phyloP scores from a whole-genome alignment of 495 filamentous ascomycete genomes.

The Emericellopsis terricola region DNA sequence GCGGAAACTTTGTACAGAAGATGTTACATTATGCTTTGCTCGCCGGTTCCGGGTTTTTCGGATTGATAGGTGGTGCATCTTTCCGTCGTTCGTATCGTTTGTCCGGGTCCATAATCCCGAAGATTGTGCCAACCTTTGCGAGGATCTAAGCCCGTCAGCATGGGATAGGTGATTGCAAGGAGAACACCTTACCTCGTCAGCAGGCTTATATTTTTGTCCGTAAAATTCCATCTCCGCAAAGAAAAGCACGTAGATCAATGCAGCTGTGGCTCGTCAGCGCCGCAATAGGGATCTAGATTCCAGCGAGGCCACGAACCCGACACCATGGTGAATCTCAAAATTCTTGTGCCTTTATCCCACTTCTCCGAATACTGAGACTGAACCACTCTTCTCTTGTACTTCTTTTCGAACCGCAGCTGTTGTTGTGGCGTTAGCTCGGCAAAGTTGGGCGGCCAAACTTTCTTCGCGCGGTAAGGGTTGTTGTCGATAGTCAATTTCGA shows the following conservation, averaged over 20 bases:
- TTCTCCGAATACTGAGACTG: constrained; percentile 58
- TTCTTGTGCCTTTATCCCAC: constrained; percentile 51
- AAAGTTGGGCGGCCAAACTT: constrained; percentile 88
- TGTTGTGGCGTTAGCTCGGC: constrained; percentile 58
- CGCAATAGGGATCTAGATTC: background rate
- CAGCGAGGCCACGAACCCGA: constrained; percentile 31
- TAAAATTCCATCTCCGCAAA: constrained; percentile 4
- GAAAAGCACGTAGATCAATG: constrained; percentile 2
- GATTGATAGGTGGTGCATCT: constrained; percentile 2
- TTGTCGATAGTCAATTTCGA: constrained; percentile 6
- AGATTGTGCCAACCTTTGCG: constrained; percentile 7
- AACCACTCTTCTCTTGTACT: constrained; percentile 47
- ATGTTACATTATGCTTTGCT: no score
- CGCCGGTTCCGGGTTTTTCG: background rate
- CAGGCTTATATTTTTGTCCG: constrained; percentile 4
- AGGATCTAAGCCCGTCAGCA: constrained; percentile 14
- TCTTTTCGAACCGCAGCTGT: constrained; percentile 69
- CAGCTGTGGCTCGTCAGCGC: background rate
- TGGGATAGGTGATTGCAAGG: no score
- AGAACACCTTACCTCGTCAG: constrained; percentile 2
- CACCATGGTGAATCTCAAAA: constrained; percentile 51
- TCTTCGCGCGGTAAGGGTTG: constrained; percentile 61
- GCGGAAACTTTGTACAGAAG: background rate
- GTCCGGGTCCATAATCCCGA: constrained; percentile 11
- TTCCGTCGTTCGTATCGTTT: constrained; percentile 5